Percentiles rank a stretch among this genome's conserved stretches.
Conservation (phyloP, 192 early-diverging fungal species). For the Spizellomyces punctatus region DNA sequence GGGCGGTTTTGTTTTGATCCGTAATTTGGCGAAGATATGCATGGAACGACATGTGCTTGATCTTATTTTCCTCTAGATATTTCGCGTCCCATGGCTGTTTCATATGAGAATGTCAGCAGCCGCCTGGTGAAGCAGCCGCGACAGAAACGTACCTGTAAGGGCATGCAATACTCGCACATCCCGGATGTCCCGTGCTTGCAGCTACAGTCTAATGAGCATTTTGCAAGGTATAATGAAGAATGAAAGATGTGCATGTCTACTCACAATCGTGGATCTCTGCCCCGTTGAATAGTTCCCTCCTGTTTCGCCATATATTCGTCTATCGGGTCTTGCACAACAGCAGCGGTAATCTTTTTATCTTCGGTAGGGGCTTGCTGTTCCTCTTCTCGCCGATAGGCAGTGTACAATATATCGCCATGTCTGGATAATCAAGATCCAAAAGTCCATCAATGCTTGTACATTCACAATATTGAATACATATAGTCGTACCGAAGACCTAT, state of each 20-base stretch:
- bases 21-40: conserved; percentile 80
- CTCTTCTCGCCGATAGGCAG: conserved; percentile 24
- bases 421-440: conserved; percentile 17
- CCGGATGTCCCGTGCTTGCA: conserved; percentile 78
- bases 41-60: conserved; percentile 98
- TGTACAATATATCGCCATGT: conserved; percentile 48
- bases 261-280: conserved; percentile 80
- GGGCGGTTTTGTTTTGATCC: conserved; percentile 63
- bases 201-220: conserved; percentile 41
- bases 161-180: conserved; percentile 95
- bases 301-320: conserved; percentile 82
- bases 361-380: conserved; percentile 5
- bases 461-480: neutral
- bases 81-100: conserved; percentile 82
- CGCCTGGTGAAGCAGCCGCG: neutral
- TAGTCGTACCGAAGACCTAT: neutral
- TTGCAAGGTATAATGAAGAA: neutral
- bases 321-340: conserved; percentile 68
- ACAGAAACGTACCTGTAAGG: conserved; percentile 46
- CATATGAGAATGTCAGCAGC: neutral
- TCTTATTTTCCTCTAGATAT: conserved; percentile 88
- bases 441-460: neutral
- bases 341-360: neutral
- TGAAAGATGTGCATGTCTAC: conserved; percentile 22
- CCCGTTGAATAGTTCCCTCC: conserved; percentile 80